phyloP scores from a whole-genome alignment of 2,329 filamentous ascomycete genomes.

The Claviceps sp. region DNA sequence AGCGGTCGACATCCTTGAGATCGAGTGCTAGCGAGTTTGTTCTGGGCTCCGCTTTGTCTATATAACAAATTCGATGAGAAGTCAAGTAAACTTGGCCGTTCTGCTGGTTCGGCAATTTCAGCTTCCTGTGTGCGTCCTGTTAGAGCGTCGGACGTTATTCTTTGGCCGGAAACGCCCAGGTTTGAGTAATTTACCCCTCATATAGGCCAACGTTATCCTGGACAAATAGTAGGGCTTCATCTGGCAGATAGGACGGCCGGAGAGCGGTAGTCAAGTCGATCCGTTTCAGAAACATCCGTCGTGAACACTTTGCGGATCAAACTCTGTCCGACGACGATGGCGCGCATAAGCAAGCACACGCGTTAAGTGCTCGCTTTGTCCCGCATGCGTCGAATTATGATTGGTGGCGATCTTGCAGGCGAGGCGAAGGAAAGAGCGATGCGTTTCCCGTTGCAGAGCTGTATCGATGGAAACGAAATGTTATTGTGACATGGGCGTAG shows the following conservation, averaged over 20 bases:
- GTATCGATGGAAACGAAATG: neutral
- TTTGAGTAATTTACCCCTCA: constrained; percentile 59
- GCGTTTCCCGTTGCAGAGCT: too few relatives aligned
- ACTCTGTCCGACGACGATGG: neutral
- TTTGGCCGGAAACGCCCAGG: neutral
- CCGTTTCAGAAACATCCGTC: constrained; percentile 93
- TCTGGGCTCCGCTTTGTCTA: constrained; percentile 76
- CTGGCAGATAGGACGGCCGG: constrained; percentile 79
- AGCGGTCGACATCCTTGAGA: constrained; percentile 79
- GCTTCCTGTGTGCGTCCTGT: constrained; percentile 54
- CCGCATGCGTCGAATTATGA: neutral
- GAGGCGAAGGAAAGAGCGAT: neutral
- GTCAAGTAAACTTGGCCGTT: constrained; percentile 95
- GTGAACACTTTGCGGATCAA: constrained; percentile 15
- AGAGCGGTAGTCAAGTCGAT: constrained; percentile 93
- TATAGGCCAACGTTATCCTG: constrained; percentile 96
- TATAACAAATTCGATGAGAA: constrained; percentile 89
- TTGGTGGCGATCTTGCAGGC: neutral
- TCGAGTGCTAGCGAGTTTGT: constrained; percentile 76
- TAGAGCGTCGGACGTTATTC: neutral
- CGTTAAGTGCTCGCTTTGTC: neutral
- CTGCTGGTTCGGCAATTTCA: constrained; percentile 86
- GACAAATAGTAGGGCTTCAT: constrained; percentile 91
- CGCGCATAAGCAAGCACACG: neutral
- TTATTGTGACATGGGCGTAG: neutral